Conservation (phyloP, 2,329 filamentous ascomycete species). For the Colletotrichum trifolii region DNA sequence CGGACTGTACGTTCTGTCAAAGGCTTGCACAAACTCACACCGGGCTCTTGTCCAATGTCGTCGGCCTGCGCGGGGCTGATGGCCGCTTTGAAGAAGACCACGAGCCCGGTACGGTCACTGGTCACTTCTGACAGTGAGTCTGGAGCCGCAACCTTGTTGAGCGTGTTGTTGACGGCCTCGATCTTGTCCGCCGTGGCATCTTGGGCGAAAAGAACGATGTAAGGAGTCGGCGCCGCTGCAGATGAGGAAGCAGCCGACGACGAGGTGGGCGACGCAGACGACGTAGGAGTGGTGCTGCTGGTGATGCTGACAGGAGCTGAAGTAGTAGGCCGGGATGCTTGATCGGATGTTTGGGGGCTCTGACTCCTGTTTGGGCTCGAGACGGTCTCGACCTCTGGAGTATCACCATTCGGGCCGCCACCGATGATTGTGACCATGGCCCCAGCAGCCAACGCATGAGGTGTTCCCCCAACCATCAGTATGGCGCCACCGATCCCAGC, state of each 20-base stretch:
- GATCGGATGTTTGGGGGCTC: constrained; percentile 1
- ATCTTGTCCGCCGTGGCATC: constrained; percentile 5
- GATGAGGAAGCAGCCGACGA: constrained; percentile 1
- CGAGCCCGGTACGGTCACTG: constrained; percentile 14
- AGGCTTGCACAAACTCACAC: background rate
- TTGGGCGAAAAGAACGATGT: constrained; percentile 2
- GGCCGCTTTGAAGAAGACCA: constrained; percentile 12
- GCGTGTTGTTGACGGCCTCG: background rate
- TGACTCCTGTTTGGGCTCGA: background rate
- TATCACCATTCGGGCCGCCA: background rate
- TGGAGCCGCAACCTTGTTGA: background rate
- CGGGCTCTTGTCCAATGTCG: background rate
- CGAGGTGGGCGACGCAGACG: background rate
- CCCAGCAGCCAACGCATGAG: constrained; percentile 8
- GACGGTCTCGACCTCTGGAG: constrained; percentile 17
- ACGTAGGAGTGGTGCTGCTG: background rate
- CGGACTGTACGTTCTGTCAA: too few species aligned
- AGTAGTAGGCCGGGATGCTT: background rate
- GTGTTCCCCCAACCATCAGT: background rate
- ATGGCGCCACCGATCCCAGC: constrained; percentile 4
- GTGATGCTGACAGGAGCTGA: background rate
- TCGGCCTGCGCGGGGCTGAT: constrained; percentile 11
- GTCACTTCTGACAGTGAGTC: background rate
- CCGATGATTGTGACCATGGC: constrained; percentile 10
- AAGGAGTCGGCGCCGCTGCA: background rate